Conservation (phyloP, 257 asterid genomes). For the Capsicum rhomboideum region DNA sequence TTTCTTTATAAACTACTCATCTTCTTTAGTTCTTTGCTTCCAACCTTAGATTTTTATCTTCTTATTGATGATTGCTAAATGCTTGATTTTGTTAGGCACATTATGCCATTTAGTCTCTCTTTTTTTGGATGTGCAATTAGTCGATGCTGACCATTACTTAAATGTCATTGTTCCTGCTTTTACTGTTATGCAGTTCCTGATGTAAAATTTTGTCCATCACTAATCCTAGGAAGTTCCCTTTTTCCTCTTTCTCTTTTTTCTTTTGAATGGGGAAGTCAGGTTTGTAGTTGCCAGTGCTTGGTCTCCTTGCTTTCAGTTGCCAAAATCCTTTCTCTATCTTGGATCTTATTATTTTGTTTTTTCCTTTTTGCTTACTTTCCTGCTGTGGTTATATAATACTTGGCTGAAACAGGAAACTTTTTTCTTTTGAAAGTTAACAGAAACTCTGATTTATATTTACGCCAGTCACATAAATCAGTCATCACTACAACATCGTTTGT, state of each 20-base stretch:
- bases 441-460: neutral
- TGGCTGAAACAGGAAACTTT: neutral
- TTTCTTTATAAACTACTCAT: neutral
- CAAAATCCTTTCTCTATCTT: neutral
- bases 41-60: neutral
- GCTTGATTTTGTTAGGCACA: neutral
- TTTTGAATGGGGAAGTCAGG: neutral
- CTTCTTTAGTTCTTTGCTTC: neutral
- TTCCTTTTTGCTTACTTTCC: neutral
- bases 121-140: neutral
- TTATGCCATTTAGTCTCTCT: neutral
- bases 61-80: neutral
- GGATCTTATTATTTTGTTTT: neutral
- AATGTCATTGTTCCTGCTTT: neutral
- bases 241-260: neutral
- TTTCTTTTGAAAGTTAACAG: neutral
- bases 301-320: neutral
- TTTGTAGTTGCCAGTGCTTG: neutral
- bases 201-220: neutral
- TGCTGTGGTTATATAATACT: neutral
- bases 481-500: neutral
- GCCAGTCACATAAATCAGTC: neutral
- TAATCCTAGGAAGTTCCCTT: neutral
- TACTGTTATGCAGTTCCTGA: neutral
- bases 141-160: neutral